A percentile compares a stretch with the other conserved stretches of the same genome.
phyloP scores from a whole-genome alignment of 164 flowering plant genomes.

The Aristolochia fimbriata region DNA sequence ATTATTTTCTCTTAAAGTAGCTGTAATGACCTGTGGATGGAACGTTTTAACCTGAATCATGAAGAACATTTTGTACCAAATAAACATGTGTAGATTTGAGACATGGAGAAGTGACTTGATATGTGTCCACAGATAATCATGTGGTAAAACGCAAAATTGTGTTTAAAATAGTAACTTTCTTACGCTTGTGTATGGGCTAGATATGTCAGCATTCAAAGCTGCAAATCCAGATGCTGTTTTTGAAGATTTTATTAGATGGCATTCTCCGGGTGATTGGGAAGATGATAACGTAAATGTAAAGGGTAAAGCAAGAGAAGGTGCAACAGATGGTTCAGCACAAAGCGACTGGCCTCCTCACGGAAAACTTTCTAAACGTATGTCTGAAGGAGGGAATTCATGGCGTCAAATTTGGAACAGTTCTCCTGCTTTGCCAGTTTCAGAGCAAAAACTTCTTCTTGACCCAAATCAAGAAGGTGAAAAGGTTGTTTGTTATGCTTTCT shows the following conservation, averaged over 20 bases:
- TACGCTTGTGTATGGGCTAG: slow-evolving; percentile 25
- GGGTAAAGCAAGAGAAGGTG: neutral
- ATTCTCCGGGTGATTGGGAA: slow-evolving; percentile 97
- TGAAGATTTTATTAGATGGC: slow-evolving; percentile 99
- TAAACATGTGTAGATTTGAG: too few species aligned
- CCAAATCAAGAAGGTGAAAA: slow-evolving; percentile 94
- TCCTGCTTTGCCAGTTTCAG: slow-evolving; percentile 61
- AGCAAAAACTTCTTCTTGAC: slow-evolving; percentile 88
- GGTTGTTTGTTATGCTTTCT: slow-evolving; percentile 24
- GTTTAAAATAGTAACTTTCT: neutral
- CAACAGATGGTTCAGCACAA: neutral
- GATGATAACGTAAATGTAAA: slow-evolving; percentile 13
- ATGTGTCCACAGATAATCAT: too few species aligned
- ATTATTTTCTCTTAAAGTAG: too few species aligned
- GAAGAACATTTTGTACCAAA: too few species aligned
- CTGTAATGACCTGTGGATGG: too few species aligned
- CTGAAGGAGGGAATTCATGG: slow-evolving; percentile 81
- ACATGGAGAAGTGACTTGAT: too few species aligned
- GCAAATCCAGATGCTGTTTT: slow-evolving; percentile 90
- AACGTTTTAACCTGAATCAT: too few species aligned
- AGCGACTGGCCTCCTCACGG: slow-evolving; percentile 87
- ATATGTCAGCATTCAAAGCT: slow-evolving; percentile 98
- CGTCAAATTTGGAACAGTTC: slow-evolving; percentile 81
- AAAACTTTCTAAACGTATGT: slow-evolving; percentile 56
- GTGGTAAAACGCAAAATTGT: too few species aligned